Evolutionary conservation across 805 yeast species (phyloP), one percentile per base, ranked within the genome.

Genomic region (Tetrapisispora pingtungensis): DNA sequence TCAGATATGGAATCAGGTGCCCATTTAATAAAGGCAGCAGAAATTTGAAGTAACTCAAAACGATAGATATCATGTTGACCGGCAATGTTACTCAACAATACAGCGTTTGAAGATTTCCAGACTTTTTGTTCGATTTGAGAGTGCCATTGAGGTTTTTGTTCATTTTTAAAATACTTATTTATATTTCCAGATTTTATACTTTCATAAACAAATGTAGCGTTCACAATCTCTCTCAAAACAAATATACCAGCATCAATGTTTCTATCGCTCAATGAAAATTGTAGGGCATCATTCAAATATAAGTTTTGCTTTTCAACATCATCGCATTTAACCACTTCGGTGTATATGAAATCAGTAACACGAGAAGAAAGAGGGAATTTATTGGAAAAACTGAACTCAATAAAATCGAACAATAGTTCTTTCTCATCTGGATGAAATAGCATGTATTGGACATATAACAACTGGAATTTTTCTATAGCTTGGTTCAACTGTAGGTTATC

Each of bases 1-100:
- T 77, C 82, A 7, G 74, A 66, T 22, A 86, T 71, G 10, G 71
- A 63, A 0, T 66, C 61, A 0, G 95, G 79, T 1, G 84, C 80
- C 64, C 78, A 75, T 56, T 80, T 80, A 22, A 88, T 75, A 36
- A 93, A 65, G 36, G 83, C 65, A 0, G 96, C 80, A 0, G 97
- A 83, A 58, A 88, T 62, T 52, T 89, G 95, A 19, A 93, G 69
- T 8, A 90, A 66, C 46, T 85, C 93, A 49, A 84, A 75, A 46
- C 95, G 71, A 62, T 77, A 82, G 32, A 74, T 69, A 57, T 93
- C 97, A 50, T 80, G 72, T 4, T 79, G 70, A 2, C 90, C 93
- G 1, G 87, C 74, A 14, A 78, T 71, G 6, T 74, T 68, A 22
- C 52, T 48, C 24, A 57, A 40, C 33, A 73, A 68, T 45, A 70